Evolutionary conservation across 768 basidiomycete genomes (phyloP).

Genomic region (Epithele typhae): DNA sequence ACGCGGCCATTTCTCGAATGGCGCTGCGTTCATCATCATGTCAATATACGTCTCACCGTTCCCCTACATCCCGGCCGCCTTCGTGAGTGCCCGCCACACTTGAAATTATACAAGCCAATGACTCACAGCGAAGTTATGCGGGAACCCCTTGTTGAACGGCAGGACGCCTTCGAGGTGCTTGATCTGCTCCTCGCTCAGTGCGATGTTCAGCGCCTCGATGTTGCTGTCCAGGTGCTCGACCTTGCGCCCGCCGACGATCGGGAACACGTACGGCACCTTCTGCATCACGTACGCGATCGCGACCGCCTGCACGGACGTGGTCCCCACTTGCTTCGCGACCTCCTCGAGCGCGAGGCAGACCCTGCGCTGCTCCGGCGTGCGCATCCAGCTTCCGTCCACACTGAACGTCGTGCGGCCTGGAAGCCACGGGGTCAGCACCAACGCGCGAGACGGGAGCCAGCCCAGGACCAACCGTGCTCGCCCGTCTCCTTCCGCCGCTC

Average conservation of each 20-base stretch:
- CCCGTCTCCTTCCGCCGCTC: conserved; percentile 20
- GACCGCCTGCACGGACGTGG: conserved; percentile 25
- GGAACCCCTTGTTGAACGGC: conserved; percentile 47
- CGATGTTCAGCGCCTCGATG: conserved; percentile 44
- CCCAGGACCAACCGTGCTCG: conserved; percentile 17
- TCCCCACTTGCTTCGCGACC: conserved; percentile 47
- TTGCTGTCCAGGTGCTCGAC: conserved; percentile 47
- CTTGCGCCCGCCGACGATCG: conserved; percentile 45
- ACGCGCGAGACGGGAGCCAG: not conserved
- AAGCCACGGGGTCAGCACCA: conserved; percentile 7
- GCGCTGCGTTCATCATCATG: too few relatives aligned
- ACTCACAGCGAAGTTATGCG: conserved; percentile 22
- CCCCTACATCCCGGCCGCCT: too few relatives aligned
- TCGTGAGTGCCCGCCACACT: too few relatives aligned
- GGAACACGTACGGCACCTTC: conserved; percentile 40
- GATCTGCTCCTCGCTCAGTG: conserved; percentile 41
- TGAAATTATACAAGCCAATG: not conserved
- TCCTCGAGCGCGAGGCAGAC: conserved; percentile 43
- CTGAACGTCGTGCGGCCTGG: conserved; percentile 33
- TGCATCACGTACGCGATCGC: conserved; percentile 53
- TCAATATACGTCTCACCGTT: too few relatives aligned
- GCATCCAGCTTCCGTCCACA: conserved; percentile 36
- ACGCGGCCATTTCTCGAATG: too few relatives aligned
- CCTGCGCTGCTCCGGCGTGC: conserved; percentile 39
- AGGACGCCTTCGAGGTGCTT: conserved; percentile 37